Base-by-base conservation (phyloP, 106 monocot species). In the Amphibolis antarctica region DNA sequence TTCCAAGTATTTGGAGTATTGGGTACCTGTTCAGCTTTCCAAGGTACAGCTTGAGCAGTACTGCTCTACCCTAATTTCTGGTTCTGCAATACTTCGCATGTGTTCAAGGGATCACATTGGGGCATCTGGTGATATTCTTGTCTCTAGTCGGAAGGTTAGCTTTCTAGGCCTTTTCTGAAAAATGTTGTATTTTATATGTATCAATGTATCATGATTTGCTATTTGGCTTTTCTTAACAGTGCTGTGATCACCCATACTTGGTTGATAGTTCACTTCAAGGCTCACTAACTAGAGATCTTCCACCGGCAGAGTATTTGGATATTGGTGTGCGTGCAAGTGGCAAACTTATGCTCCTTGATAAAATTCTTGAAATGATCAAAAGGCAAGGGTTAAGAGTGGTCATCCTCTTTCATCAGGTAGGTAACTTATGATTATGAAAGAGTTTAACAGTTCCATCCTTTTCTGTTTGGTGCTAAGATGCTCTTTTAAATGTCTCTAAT, bases 211-310 rank as follows among this genome's bases (percentile, higher is more conserved):
- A 18, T 7, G 29, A 29, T 58, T 18, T 58, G 15, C 9, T 9
- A 14, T 58, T 15, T 46, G 55, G 48, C 27, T 44, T 23, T 49
- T 63, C 42, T 45, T 65, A 54, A 48, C 80, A 98, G 96, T 98
- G 96, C 28, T 98, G 96, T 69, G 96, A 98, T 56, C 96, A 98
- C 71, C 96, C 96, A 51, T 98, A 84, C 72, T 63, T 98, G 36
- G 78, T 98, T 66, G 80, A 84, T 57, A 56, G 68, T 45, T 70
- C 44, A 11, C 64, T 90, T 72, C 84, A 82, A 79, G 71, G 53
- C 45, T 78, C 60, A 48, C 54, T 90, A 12, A 77, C 61, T n/a
- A 76, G 78, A 61, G 73, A 57, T 31, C 66, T 72, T 45, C 82
- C 76, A 44, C 12, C 57, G 5, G 42, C 49, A 14, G 84, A 87